Conservation (phyloP, 345 rosid genomes). For the Erucastrum elatum region DNA sequence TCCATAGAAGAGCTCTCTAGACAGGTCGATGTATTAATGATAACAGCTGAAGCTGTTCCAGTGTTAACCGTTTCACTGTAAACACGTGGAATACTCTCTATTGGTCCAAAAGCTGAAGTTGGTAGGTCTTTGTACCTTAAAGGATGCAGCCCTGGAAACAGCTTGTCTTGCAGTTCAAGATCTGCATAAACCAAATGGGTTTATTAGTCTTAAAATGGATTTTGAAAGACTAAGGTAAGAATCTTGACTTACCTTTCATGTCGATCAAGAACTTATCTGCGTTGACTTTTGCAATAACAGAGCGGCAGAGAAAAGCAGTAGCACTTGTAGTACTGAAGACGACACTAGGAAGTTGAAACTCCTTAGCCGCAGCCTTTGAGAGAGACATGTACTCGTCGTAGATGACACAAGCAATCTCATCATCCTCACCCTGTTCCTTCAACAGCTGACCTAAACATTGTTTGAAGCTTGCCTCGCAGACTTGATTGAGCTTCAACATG, state of each 20-base stretch:
- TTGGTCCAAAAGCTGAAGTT: slow-evolving; percentile 28
- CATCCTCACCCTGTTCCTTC: neutral
- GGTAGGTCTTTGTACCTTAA: slow-evolving; percentile 43
- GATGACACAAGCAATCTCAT: neutral
- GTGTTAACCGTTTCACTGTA: slow-evolving; percentile 8
- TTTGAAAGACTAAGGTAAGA: neutral
- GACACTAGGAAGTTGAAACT: neutral
- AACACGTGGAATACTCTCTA: slow-evolving; percentile 34
- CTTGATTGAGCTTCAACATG: neutral
- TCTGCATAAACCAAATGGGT: slow-evolving; percentile 1
- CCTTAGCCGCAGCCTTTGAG: neutral
- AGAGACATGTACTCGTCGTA: neutral
- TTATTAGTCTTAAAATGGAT: no score
- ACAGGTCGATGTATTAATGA: slow-evolving; percentile 34
- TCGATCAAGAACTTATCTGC: slow-evolving; percentile 1
- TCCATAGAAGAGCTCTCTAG: slow-evolving; percentile 34
- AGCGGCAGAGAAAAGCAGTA: neutral
- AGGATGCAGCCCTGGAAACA: slow-evolving; percentile 35
- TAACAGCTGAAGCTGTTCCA: slow-evolving; percentile 38
- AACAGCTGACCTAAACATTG: neutral
- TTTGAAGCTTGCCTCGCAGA: neutral
- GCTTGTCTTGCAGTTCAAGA: slow-evolving; percentile 14
- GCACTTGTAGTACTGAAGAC: slow-evolving; percentile 1
- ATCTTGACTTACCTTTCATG: neutral
- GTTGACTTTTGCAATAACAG: neutral